phyloP scores from a whole-genome alignment of 2,329 filamentous ascomycete species.

The Rhynchosporium secalis region DNA sequence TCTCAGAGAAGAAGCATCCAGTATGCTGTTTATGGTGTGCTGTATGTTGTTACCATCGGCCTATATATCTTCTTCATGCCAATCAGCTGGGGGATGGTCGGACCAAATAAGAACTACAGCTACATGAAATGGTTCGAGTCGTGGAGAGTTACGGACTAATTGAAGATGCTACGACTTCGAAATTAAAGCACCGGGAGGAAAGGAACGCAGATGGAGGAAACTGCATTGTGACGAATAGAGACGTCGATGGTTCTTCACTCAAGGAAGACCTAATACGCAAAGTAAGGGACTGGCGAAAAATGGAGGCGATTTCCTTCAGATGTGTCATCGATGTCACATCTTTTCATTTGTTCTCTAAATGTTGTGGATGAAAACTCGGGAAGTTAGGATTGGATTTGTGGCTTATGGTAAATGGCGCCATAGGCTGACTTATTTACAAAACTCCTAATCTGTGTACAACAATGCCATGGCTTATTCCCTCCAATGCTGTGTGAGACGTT shows the following conservation, averaged over 20 bases:
- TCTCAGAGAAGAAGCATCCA: slow-evolving; percentile 64
- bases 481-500: not conserved
- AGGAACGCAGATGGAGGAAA: not conserved
- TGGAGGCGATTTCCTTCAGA: slow-evolving; percentile 16
- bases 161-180: slow-evolving; percentile 3
- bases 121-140: slow-evolving; percentile 92
- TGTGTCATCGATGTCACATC: slow-evolving; percentile 14
- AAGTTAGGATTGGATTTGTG: slow-evolving; percentile 6
- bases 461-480: not conserved
- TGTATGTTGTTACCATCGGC: slow-evolving; percentile 75
- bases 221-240: not conserved
- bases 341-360: slow-evolving; percentile 27
- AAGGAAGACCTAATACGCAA: not conserved
- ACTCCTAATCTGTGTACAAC: slow-evolving; percentile 29
- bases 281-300: not conserved
- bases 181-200: not conserved
- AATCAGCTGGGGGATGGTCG: slow-evolving; percentile 95
- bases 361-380: slow-evolving; percentile 21
- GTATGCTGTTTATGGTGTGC: slow-evolving; percentile 66
- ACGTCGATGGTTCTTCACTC: not conserved
- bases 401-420: slow-evolving; percentile 25
- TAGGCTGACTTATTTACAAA: slow-evolving; percentile 24
- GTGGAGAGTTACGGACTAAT: slow-evolving; percentile 58
- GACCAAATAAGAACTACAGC: slow-evolving; percentile 76
- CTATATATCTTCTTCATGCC: slow-evolving; percentile 90